These are phyloP conservation scores for Yarrowia sp. DNA, from an alignment of 805 yeast species.

Conservation along the genomic window DNA sequence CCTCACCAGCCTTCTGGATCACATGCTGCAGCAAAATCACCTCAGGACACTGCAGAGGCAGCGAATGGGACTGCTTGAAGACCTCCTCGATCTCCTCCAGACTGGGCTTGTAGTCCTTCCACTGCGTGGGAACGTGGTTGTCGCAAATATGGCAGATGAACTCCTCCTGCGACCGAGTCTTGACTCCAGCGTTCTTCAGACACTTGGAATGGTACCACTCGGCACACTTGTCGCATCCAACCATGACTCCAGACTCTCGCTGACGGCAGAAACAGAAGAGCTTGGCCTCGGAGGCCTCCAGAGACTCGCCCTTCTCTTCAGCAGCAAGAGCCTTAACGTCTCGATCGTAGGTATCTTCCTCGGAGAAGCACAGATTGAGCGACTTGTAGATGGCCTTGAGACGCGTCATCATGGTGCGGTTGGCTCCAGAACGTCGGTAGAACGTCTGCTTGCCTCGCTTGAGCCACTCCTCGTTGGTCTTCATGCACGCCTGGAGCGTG, in stretches of 20 bases:
- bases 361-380: constrained; percentile 25
- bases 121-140: constrained; percentile 37
- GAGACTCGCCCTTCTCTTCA: constrained; percentile 59
- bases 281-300: constrained; percentile 39
- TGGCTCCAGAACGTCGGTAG: constrained; percentile 42
- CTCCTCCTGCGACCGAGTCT: constrained; percentile 39
- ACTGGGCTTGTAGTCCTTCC: constrained; percentile 40
- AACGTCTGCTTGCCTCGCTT: constrained; percentile 39
- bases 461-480: constrained; percentile 43
- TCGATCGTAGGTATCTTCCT: constrained; percentile 33
- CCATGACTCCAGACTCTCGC: constrained; percentile 81
- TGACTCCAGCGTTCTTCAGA: constrained; percentile 44
- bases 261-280: constrained; percentile 46
- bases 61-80: constrained; percentile 35
- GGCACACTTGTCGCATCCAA: constrained; percentile 84
- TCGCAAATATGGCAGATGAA: constrained; percentile 60
- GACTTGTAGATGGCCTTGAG: constrained; percentile 33
- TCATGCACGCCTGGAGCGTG: constrained; percentile 13
- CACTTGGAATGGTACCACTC: constrained; percentile 95
- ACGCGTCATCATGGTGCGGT: constrained; percentile 37
- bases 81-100: constrained; percentile 39
- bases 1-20: constrained; percentile 36
- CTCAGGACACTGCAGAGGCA: constrained; percentile 42
- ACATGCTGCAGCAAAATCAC: constrained; percentile 33
- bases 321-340: constrained; percentile 55